These are phyloP conservation scores for Yueomyces sinensis DNA, from an alignment of 805 yeast species.

Conservation along the genomic window DNA sequence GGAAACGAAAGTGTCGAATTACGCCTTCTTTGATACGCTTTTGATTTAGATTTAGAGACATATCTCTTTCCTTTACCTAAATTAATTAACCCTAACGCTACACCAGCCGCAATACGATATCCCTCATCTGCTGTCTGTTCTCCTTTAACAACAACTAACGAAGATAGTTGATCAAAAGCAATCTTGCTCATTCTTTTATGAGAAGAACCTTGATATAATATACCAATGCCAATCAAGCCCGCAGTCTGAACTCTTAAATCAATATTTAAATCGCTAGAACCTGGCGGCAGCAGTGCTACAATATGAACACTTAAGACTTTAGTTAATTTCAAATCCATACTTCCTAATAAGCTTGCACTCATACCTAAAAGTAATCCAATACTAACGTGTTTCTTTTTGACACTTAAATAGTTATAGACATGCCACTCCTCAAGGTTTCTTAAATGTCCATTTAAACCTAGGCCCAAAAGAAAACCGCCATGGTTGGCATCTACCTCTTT, in stretches of 20 bases:
- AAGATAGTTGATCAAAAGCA: constrained; percentile 51
- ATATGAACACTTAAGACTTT: constrained; percentile 89
- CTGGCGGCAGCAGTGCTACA: constrained; percentile 79
- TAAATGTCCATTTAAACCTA: constrained; percentile 86
- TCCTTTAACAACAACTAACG: constrained; percentile 39
- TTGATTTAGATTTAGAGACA: not conserved
- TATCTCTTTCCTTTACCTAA: constrained; percentile 46
- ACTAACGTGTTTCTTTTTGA: constrained; percentile 73
- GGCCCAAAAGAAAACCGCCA: constrained; percentile 87
- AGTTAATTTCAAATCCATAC: constrained; percentile 76
- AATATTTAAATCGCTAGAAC: constrained; percentile 82
- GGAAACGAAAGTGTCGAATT: not conserved
- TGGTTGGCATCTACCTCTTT: constrained; percentile 60
- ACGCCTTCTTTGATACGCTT: constrained; percentile 3
- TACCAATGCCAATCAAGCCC: constrained; percentile 81
- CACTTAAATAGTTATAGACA: constrained; percentile 82
- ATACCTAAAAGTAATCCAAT: constrained; percentile 82
- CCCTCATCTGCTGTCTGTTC: constrained; percentile 53
- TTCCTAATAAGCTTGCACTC: constrained; percentile 76
- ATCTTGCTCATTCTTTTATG: constrained; percentile 81
- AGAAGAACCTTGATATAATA: constrained; percentile 63
- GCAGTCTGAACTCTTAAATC: constrained; percentile 77
- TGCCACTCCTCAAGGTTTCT: constrained; percentile 88
- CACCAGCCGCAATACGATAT: constrained; percentile 77
- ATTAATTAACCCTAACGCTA: constrained; percentile 74